Evolutionary conservation across 805 yeast genomes (phyloP), one percentile per base, ranked within the genome.

Genomic region (Isabelozyma pseudorhagii): DNA sequence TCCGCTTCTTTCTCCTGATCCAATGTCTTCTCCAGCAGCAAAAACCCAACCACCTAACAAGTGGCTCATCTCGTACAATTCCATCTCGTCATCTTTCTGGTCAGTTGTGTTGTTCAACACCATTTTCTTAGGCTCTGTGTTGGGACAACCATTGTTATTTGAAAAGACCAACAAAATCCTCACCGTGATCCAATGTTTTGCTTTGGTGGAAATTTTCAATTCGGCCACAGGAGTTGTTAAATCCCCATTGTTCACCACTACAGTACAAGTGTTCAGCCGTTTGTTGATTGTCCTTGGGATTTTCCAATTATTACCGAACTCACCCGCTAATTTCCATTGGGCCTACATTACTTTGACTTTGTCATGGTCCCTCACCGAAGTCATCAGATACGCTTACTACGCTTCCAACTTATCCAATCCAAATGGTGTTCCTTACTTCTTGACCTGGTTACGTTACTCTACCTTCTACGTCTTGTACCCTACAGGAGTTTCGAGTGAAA

Each of bases 341-440:
- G 75, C 80, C 13, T 92, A 86, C 66, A 68, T 84, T 49, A 74
- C 93, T 1, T 78, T 93, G 65, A 75, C 84, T 44, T 57, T 83
- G 42, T 91, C 97, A 10, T 94, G 99, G 99, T 82, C 94, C n/a
- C 59, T 89, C 47, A 89, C 98, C n/a, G 99, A 94, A 68, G 78
- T 89, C 42, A 85, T 92, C 50, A 80, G 99, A 65, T 94, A 94
- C 69, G 79, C 89, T 41, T 94, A 82, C 72, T 96, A 94, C 64
- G 92, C 96, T 7, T 77, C 85, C 48, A 83, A 83, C 56, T 68
- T 87, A 53, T 63, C 67, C 25, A 72, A 77, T 28, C 71, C 72
- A 8, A 81, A 78, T 1, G 61, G 71, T 1, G 84, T 87, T 13
- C 87, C 94, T 4, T 58, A 62, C 38, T 63, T 72, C 62, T 74